Evolutionary conservation across 805 yeast species (phyloP).

Genomic region (Zygosaccharomyces bisporus): DNA sequence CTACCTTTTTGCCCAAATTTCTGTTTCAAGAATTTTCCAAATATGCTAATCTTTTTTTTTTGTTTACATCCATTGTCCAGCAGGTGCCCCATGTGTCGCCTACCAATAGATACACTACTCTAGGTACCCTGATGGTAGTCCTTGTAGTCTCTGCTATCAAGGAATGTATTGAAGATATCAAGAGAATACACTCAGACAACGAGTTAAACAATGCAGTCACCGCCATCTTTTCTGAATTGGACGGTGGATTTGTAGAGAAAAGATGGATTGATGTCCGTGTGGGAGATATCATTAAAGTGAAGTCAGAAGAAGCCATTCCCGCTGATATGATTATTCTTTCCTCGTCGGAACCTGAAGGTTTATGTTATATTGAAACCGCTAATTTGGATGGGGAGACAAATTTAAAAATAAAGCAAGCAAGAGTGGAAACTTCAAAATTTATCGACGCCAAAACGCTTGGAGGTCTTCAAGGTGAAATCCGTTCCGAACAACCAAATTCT

Average conservation of each 20-base stretch:
- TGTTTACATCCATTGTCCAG: conserved; percentile 89
- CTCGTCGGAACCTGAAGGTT: conserved; percentile 97
- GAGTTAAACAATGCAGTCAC: conserved; percentile 81
- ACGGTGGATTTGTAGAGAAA: conserved; percentile 60
- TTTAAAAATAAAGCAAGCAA: conserved; percentile 87
- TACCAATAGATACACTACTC: conserved; percentile 91
- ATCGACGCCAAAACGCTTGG: conserved; percentile 62
- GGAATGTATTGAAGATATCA: conserved; percentile 86
- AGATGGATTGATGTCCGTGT: conserved; percentile 87
- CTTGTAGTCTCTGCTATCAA: conserved; percentile 87
- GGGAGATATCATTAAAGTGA: conserved; percentile 85
- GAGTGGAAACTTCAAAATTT: conserved; percentile 67
- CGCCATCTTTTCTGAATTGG: conserved; percentile 53
- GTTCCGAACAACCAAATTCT: conserved; percentile 91
- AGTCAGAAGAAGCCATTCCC: conserved; percentile 86
- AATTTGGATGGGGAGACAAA: conserved; percentile 98
- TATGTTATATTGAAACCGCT: conserved; percentile 96
- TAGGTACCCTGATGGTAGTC: conserved; percentile 84
- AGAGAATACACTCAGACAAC: conserved; percentile 81
- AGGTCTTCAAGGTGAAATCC: conserved; percentile 52
- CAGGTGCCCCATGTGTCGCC: conserved; percentile 97
- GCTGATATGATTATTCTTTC: conserved; percentile 84
- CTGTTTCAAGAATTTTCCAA: conserved; percentile 94
- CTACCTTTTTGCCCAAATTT: conserved; percentile 92
- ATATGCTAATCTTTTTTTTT: conserved; percentile 90